Percentiles rank a stretch among this genome's conserved stretches.
These are phyloP conservation scores for Typha latifolia DNA, from an alignment of 176 grass and related monocot genomes.

Conservation along the genomic window DNA sequence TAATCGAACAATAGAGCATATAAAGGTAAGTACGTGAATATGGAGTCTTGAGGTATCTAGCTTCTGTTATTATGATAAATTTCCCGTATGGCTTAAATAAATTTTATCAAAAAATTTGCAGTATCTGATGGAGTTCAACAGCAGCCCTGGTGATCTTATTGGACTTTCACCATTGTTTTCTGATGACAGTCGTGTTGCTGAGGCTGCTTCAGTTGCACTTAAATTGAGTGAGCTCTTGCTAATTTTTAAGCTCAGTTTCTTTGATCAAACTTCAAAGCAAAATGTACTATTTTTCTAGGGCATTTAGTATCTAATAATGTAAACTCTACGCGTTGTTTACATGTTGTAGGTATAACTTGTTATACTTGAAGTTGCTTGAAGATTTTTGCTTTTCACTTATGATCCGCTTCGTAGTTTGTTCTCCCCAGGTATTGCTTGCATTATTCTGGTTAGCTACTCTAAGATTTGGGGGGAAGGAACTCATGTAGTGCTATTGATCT, in stretches of 20 bases:
- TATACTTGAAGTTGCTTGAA: too few relatives aligned
- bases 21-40: conserved; percentile 49
- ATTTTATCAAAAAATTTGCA: conserved; percentile 14
- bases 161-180: conserved; percentile 98
- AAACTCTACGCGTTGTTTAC: too few relatives aligned
- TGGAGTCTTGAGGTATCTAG: not conserved
- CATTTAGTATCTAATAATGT: not conserved
- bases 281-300: conserved; percentile 6
- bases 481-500: too few relatives aligned
- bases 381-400: too few relatives aligned
- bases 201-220: conserved; percentile 98
- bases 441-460: too few relatives aligned
- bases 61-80: not conserved
- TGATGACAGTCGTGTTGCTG: conserved; percentile 88
- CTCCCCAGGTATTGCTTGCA: too few relatives aligned
- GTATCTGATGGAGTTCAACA: conserved; percentile 99
- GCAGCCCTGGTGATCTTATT: conserved; percentile 96
- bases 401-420: too few relatives aligned
- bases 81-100: conserved; percentile 8
- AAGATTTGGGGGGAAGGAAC: too few relatives aligned
- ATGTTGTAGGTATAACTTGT: too few relatives aligned
- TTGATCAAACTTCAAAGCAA: not conserved
- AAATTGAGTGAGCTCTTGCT: conserved; percentile 73
- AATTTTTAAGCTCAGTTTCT: not conserved
- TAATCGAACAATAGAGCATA: conserved; percentile 95